Percentiles rank a stretch among this genome's conserved stretches.
Evolutionary conservation across 1,284 basidiomycete genomes (phyloP).

Genomic region (Coniferiporia sulphurascens): DNA sequence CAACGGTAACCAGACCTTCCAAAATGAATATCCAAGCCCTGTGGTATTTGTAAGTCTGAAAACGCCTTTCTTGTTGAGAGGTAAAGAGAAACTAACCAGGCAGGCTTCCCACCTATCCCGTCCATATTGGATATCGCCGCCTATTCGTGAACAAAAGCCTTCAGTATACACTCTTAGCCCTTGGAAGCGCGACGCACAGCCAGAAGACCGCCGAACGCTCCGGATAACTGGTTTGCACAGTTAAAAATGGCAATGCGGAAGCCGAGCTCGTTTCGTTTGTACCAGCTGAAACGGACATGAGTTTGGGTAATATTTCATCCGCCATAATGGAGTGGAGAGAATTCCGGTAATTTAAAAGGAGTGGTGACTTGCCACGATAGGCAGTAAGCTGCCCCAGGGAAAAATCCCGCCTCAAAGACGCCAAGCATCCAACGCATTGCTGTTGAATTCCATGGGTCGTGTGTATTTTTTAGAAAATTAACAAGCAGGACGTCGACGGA

Average conservation of each 20-base stretch:
- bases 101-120: slow-evolving; percentile 58
- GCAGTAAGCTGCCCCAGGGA: slow-evolving; percentile 61
- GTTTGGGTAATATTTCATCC: too few species aligned
- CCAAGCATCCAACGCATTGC: slow-evolving; percentile 64
- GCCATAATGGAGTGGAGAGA: neutral
- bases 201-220: slow-evolving; percentile 65
- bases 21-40: slow-evolving; percentile 74
- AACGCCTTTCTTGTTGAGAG: neutral
- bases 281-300: slow-evolving; percentile 34
- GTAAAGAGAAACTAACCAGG: slow-evolving; percentile 26
- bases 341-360: neutral
- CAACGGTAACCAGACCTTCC: slow-evolving; percentile 59
- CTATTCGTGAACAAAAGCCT: slow-evolving; percentile 29
- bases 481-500: slow-evolving; percentile 26
- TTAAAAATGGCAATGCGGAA: slow-evolving; percentile 65
- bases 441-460: slow-evolving; percentile 23
- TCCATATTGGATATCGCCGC: slow-evolving; percentile 68
- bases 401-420: slow-evolving; percentile 65
- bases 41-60: slow-evolving; percentile 20
- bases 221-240: slow-evolving; percentile 65
- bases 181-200: slow-evolving; percentile 39
- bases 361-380: slow-evolving; percentile 51
- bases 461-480: neutral
- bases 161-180: neutral
- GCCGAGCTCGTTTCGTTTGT: slow-evolving; percentile 67